Base-by-base conservation (phyloP, 169 alveolate species). In the Plasmodium ovale region DNA sequence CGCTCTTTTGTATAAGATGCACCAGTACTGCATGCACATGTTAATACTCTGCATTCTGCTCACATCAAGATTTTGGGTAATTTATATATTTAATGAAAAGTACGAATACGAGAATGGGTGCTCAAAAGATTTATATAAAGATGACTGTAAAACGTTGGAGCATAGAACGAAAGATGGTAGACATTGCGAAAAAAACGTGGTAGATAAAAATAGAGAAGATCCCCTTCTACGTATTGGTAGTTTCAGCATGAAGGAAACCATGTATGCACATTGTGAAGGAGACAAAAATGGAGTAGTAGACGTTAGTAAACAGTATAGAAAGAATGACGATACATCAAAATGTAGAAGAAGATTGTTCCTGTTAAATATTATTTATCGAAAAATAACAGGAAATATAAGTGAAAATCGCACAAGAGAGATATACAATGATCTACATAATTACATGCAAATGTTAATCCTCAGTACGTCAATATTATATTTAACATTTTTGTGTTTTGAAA, bases 361-460 rank as follows among this genome's bases (percentile, higher is more conserved):
- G 19, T 64, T 85, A 64, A 56, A 56, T 60, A 56, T n/a, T 25
- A 58, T 85, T 23, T 85, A 85, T 56, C 53, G 54, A 19, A 85
- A 67, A 85, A 85, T 85, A 56, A 49, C 35, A 49, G 31, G 37
- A 25, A 56, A 67, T 29, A 21, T 69, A 23, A 85, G 56, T 39
- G 87, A 59, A 10, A 72, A 56, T 68, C 54, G 69, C 27, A 25
- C 23, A 23, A 85, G 69, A 35, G 68, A 69, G 14, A 70, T 47
- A 60, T 85, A 85, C 42, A 85, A 68, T n/a, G 58, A 67, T 42
- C 49, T 85, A 39, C 91, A 85, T 39, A 85, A 85, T 56, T 85
- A 68, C 31, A 51, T 85, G 91, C 91, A 85, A 51, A 44, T 33
- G 59, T 35, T 85, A 69, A 85, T 85, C 27, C 49, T 69, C 39